These are phyloP conservation scores for Amaranthus tricolor DNA, from an alignment of 179 eudicot genomes.

Conservation along the genomic window DNA sequence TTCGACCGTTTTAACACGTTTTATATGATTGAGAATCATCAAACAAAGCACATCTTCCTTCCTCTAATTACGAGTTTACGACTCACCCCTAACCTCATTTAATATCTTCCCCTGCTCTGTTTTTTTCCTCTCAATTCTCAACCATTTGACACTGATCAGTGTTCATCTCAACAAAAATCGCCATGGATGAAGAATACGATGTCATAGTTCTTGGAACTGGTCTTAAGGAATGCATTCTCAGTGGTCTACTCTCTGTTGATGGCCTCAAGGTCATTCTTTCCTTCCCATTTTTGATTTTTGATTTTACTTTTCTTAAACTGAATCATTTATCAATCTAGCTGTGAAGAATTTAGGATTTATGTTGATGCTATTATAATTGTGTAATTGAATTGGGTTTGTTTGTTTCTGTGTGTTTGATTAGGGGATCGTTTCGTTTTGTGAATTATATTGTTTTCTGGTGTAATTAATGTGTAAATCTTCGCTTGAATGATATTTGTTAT, in stretches of 20 bases:
- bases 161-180: not conserved
- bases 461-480: too few relatives aligned
- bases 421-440: not conserved
- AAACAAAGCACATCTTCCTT: conserved; percentile 3
- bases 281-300: not conserved
- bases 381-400: conserved; percentile 3
- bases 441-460: not conserved
- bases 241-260: conserved; percentile 85
- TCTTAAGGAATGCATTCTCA: conserved; percentile 86
- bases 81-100: conserved; percentile 1
- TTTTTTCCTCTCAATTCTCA: not conserved
- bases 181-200: conserved; percentile 86
- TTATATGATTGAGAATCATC: too few relatives aligned
- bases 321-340: not conserved
- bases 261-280: conserved; percentile 55
- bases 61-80: not conserved
- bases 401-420: not conserved
- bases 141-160: conserved; percentile 7
- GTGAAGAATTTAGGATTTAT: not conserved
- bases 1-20: too few relatives aligned
- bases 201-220: conserved; percentile 81
- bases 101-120: not conserved
- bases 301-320: not conserved
- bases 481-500: not conserved
- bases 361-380: not conserved